phyloP scores from a whole-genome alignment of 2,329 filamentous ascomycete species.

The Aspergillus fischeri region DNA sequence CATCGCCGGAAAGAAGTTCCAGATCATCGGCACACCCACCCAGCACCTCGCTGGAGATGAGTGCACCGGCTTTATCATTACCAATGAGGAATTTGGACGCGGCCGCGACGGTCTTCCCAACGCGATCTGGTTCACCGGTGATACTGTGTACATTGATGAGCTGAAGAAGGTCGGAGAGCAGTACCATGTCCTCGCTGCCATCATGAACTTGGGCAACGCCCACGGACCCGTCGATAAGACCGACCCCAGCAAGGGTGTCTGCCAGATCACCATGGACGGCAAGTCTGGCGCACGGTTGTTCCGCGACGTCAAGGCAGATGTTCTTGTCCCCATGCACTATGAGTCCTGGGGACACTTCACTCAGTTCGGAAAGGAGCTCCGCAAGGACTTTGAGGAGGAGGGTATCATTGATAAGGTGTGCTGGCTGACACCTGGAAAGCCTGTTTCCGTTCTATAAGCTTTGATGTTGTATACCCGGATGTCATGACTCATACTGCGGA shows the following conservation, averaged over 20 bases:
- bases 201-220: slow-evolving; percentile 42
- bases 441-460: slow-evolving; percentile 1
- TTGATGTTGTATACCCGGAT: no score
- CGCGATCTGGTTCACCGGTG: slow-evolving; percentile 48
- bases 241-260: slow-evolving; percentile 15
- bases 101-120: slow-evolving; percentile 37
- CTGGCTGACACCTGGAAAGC: slow-evolving; percentile 33
- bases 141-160: slow-evolving; percentile 47
- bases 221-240: slow-evolving; percentile 9
- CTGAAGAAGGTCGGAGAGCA: slow-evolving; percentile 29
- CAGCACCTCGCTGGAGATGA: slow-evolving; percentile 44
- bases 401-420: slow-evolving; percentile 32
- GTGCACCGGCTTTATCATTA: slow-evolving; percentile 45
- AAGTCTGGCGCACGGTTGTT: slow-evolving; percentile 39
- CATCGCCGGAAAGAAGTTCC: slow-evolving; percentile 32
- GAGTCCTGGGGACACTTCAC: slow-evolving; percentile 47
- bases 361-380: slow-evolving; percentile 30
- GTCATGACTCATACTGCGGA: no score
- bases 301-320: slow-evolving; percentile 38
- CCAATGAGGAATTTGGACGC: slow-evolving; percentile 35
- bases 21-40: slow-evolving; percentile 43
- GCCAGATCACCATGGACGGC: slow-evolving; percentile 39
- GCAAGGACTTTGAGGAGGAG: slow-evolving; percentile 29
- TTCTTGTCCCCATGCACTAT: slow-evolving; percentile 47
- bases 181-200: slow-evolving; percentile 37